phyloP scores from a whole-genome alignment of 164 flowering plant species.

The Aristolochia contorta region DNA sequence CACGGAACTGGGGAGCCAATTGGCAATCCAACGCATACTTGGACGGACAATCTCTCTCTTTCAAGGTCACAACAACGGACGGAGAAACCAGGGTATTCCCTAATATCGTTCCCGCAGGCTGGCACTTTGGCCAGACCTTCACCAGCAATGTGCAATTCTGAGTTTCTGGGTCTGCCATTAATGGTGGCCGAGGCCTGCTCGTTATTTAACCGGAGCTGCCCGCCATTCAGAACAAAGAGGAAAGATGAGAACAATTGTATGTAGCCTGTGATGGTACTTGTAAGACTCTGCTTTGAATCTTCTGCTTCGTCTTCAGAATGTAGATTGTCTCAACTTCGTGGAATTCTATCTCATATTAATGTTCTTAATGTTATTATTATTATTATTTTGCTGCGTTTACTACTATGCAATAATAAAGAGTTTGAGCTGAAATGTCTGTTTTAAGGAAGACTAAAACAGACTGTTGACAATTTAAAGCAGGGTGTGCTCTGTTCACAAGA shows the following conservation, averaged over 20 bases:
- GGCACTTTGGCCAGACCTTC: slow-evolving; percentile 82
- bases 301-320: too few relatives aligned
- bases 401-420: too few relatives aligned
- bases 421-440: too few relatives aligned
- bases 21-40: slow-evolving; percentile 81
- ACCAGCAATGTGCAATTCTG: slow-evolving; percentile 53
- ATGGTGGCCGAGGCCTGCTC: slow-evolving; percentile 52
- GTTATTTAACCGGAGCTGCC: slow-evolving; percentile 22
- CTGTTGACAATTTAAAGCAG: too few relatives aligned
- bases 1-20: slow-evolving; percentile 94
- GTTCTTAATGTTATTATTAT: too few relatives aligned
- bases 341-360: too few relatives aligned
- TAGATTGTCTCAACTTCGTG: too few relatives aligned
- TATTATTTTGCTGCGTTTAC: too few relatives aligned
- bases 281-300: too few relatives aligned
- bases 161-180: slow-evolving; percentile 4
- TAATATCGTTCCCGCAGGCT: slow-evolving; percentile 46
- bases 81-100: slow-evolving; percentile 44
- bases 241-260: background rate
- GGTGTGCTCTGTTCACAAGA: too few relatives aligned
- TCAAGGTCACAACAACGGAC: slow-evolving; percentile 62
- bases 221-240: slow-evolving; percentile 5
- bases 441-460: too few relatives aligned
- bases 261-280: too few relatives aligned
- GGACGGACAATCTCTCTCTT: slow-evolving; percentile 76